A percentile compares a stretch with the other conserved stretches of the same genome.
These are phyloP conservation scores for Lepidium sativum DNA, from an alignment of 345 rosid genomes.

Conservation along the genomic window DNA sequence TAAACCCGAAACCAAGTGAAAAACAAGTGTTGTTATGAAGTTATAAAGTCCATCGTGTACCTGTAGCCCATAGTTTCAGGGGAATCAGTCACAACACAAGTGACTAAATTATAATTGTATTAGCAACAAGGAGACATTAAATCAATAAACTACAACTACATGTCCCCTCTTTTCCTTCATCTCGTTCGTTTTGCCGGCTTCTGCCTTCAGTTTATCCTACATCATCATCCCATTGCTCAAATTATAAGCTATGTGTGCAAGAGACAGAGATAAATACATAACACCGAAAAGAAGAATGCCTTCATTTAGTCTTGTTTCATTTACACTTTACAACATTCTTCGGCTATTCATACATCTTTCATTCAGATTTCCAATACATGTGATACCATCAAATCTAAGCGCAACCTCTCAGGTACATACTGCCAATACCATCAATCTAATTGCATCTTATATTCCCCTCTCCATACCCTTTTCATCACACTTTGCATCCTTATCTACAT, in stretches of 20 bases:
- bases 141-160: not conserved
- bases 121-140: not conserved
- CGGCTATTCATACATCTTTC: not conserved
- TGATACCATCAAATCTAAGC: not conserved
- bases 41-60: not conserved
- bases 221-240: not conserved
- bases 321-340: conserved; percentile 12
- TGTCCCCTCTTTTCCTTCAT: not conserved
- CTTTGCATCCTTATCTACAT: conserved; percentile 20
- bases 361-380: not conserved
- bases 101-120: no score
- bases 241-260: not conserved
- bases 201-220: not conserved
- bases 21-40: not conserved
- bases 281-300: not conserved
- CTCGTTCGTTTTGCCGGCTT: conserved; percentile 8
- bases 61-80: conserved; percentile 10
- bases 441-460: conserved; percentile 8
- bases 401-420: no score
- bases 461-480: conserved; percentile 10
- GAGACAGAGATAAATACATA: not conserved
- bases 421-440: not conserved
- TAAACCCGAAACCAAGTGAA: not conserved
- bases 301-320: conserved; percentile 13
- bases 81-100: not conserved